Evolutionary conservation across 2,329 filamentous ascomycete genomes (phyloP).

Genomic region (Cladosporium sp.): DNA sequence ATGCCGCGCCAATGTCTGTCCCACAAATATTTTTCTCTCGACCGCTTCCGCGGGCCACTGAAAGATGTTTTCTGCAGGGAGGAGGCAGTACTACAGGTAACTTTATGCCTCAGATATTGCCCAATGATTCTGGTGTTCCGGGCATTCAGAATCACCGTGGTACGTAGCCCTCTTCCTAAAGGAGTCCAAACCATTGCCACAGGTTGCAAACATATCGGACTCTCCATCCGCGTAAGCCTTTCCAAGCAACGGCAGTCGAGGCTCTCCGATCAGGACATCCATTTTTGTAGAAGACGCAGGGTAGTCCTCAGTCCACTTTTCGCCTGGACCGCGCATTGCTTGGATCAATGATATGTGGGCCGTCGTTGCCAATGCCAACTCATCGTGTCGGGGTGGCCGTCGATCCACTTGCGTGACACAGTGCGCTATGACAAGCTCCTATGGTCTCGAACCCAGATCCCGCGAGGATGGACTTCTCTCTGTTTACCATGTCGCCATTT

Average conservation of each 20-base stretch:
- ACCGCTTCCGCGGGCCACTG: neutral
- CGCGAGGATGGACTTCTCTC: neutral
- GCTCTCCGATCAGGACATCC: neutral
- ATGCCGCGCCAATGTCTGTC: neutral
- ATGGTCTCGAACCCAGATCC: neutral
- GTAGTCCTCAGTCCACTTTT: neutral
- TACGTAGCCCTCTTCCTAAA: neutral
- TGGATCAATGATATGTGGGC: neutral
- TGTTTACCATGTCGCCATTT: neutral
- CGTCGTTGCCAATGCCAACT: neutral
- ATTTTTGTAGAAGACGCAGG: neutral
- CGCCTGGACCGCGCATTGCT: neutral
- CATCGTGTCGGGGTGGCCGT: neutral
- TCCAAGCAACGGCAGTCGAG: neutral
- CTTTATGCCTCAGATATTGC: neutral
- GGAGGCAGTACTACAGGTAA: neutral
- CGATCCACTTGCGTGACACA: neutral
- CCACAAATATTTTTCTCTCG: neutral
- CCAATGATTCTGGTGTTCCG: neutral
- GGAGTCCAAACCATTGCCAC: neutral
- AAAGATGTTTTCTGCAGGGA: neutral
- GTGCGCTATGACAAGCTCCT: slow-evolving; percentile 4
- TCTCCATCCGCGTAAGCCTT: neutral
- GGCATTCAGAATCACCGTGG: neutral
- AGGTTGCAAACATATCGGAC: neutral